Evolutionary conservation across 2,329 filamentous ascomycete genomes (phyloP).

Genomic region (Phyllosticta citribraziliensis): DNA sequence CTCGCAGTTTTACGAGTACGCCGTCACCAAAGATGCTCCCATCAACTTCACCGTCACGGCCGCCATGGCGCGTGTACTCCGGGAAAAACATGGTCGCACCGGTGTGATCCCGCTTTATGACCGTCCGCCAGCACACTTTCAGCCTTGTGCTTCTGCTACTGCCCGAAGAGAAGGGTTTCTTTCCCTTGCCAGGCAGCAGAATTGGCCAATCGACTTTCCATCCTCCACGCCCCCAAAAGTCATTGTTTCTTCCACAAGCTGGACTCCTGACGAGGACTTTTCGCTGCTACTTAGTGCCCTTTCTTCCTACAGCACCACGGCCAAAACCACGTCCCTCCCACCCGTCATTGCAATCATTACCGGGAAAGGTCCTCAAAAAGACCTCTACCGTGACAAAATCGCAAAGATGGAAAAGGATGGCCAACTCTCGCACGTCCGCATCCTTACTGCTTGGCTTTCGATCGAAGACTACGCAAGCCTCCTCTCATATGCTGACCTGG

Average conservation of each 20-base stretch:
- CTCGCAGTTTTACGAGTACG: slow-evolving; percentile 67
- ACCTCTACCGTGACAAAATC: slow-evolving; percentile 62
- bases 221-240: slow-evolving; percentile 46
- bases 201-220: slow-evolving; percentile 48
- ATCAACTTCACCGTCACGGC: slow-evolving; percentile 81
- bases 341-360: slow-evolving; percentile 82
- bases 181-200: slow-evolving; percentile 46
- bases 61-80: slow-evolving; percentile 72
- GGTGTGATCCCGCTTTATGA: slow-evolving; percentile 55
- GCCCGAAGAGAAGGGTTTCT: slow-evolving; percentile 29
- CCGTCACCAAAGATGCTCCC: slow-evolving; percentile 57
- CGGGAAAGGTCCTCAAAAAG: slow-evolving; percentile 79
- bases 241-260: slow-evolving; percentile 87
- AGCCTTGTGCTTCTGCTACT: slow-evolving; percentile 46
- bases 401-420: slow-evolving; percentile 48
- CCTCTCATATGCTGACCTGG: slow-evolving; percentile 76
- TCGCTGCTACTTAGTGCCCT: slow-evolving; percentile 75
- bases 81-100: slow-evolving; percentile 25
- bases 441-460: slow-evolving; percentile 77
- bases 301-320: slow-evolving; percentile 56
- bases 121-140: slow-evolving; percentile 73
- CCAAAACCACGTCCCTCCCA: slow-evolving; percentile 43
- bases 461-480: slow-evolving; percentile 76
- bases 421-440: slow-evolving; percentile 58
- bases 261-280: slow-evolving; percentile 97